phyloP scores from a whole-genome alignment of 257 asterid genomes.

The Jacaranda mimosifolia region DNA sequence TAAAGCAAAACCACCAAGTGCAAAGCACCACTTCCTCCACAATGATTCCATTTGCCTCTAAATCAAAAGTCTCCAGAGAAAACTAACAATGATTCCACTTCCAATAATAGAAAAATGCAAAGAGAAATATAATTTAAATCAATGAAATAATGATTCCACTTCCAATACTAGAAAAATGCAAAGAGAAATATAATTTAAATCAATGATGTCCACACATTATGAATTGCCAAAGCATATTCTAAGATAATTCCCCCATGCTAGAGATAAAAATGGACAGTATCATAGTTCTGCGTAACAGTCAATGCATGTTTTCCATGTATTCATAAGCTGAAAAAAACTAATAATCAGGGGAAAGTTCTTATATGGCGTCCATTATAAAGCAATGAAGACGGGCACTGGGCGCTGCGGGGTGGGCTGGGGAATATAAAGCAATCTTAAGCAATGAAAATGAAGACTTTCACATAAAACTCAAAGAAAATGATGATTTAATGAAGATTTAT shows the following conservation, averaged over 20 bases:
- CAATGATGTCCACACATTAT: constrained; percentile 31
- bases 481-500: too few relatives aligned
- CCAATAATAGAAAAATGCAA: background rate
- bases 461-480: background rate
- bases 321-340: background rate
- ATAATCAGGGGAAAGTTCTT: background rate
- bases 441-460: background rate
- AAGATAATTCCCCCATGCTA: constrained; percentile 20
- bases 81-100: background rate
- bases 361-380: too few relatives aligned
- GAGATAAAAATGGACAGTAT: background rate
- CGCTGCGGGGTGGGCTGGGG: too few relatives aligned
- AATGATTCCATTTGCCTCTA: background rate
- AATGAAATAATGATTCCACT: background rate
- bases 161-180: background rate
- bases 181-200: background rate
- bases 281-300: background rate
- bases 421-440: too few relatives aligned
- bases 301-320: background rate
- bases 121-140: background rate
- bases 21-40: background rate
- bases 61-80: too few relatives aligned
- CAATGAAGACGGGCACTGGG: too few relatives aligned
- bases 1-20: too few relatives aligned
- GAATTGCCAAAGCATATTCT: background rate